Evolutionary conservation across 352 stramenopile genomes (phyloP).

Genomic region (Phytophthora ramorum): DNA sequence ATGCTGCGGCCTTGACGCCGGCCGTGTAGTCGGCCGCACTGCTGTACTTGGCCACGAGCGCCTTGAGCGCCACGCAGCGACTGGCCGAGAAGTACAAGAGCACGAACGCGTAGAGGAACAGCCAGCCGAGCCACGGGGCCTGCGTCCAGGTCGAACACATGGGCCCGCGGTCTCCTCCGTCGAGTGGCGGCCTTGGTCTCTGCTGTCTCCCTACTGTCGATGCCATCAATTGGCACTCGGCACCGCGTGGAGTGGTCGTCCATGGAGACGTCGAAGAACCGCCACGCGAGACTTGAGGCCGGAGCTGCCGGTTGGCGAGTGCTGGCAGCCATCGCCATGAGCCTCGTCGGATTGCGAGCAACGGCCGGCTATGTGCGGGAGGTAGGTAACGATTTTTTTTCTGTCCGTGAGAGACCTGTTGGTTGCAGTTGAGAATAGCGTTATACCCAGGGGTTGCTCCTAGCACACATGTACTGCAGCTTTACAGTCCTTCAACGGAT

Average conservation of each 20-base stretch:
- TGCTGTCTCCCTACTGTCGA: not conserved
- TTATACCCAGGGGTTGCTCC: too few relatives aligned
- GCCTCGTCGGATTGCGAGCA: conserved; percentile 3
- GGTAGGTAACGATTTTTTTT: not conserved
- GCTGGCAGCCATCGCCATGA: conserved; percentile 5
- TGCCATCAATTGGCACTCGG: conserved; percentile 2
- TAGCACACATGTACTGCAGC: too few relatives aligned
- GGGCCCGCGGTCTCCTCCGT: not conserved
- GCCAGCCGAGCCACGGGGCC: conserved; percentile 21
- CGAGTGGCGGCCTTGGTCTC: conserved; percentile 6
- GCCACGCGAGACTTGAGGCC: not conserved
- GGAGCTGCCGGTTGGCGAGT: conserved; percentile 3
- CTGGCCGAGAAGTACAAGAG: conserved; percentile 27
- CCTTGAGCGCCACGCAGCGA: conserved; percentile 24
- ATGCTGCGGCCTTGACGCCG: conserved; percentile 17
- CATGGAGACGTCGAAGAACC: not conserved
- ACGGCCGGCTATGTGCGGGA: not conserved
- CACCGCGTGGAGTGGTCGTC: not conserved
- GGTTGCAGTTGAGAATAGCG: not conserved
- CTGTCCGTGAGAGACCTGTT: not conserved
- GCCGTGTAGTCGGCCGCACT: conserved; percentile 7
- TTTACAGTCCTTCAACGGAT: too few relatives aligned
- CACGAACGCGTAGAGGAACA: conserved; percentile 29
- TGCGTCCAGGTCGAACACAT: conserved; percentile 12
- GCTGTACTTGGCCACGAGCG: conserved; percentile 30